phyloP scores from a whole-genome alignment of 352 stramenopile species.

The Pythium pyrilobum region DNA sequence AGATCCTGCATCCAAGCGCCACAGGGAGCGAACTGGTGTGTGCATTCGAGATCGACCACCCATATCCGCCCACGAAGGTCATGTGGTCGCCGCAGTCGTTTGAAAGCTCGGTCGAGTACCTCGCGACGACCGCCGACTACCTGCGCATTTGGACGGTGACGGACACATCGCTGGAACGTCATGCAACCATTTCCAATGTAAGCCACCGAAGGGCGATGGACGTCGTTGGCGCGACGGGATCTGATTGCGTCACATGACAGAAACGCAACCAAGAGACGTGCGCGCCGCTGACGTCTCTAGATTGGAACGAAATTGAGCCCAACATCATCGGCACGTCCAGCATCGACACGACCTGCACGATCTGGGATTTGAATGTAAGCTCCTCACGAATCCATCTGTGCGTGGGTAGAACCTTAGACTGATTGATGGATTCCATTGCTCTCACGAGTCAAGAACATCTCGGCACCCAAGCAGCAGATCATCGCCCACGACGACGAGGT shows the following conservation, averaged over 20 bases:
- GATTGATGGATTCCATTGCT: neutral
- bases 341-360: conserved; percentile 98
- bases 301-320: conserved; percentile 97
- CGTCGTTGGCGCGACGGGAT: neutral
- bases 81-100: conserved; percentile 77
- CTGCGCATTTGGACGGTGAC: conserved; percentile 74
- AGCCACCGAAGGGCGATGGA: neutral
- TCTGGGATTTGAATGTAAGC: conserved; percentile 96
- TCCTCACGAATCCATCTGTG: no score
- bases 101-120: conserved; percentile 44
- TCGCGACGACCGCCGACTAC: conserved; percentile 83
- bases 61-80: conserved; percentile 84
- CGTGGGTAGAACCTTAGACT: no score
- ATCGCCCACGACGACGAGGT: conserved; percentile 99
- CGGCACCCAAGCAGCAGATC: conserved; percentile 89
- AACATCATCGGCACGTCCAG: conserved; percentile 95
- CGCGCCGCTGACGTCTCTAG: conserved; percentile 96
- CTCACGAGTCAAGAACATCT: conserved; percentile 35
- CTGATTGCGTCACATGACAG: conserved; percentile 11
- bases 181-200: conserved; percentile 72
- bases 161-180: conserved; percentile 67
- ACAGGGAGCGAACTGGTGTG: conserved; percentile 54
- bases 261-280: conserved; percentile 90
- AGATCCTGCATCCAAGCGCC: conserved; percentile 60
- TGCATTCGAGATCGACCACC: conserved; percentile 72